Base-by-base conservation (phyloP, 164 flowering plant species). In the Nelumbo lutea region DNA sequence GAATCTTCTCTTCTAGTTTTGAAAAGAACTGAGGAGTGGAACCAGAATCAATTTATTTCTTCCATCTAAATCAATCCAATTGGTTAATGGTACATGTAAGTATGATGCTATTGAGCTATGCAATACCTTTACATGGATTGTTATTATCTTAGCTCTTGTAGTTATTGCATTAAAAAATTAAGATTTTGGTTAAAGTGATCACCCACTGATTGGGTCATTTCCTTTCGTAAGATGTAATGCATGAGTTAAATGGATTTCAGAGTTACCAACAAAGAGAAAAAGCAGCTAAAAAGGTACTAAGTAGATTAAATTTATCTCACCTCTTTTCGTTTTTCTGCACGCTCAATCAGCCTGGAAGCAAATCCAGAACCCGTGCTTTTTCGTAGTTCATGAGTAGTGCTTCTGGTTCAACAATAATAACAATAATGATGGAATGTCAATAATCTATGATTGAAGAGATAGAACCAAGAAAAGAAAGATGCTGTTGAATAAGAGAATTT, bases 321-420 rank as follows among this genome's bases (percentile, higher is more conserved):
- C 90, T 92, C 91, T 77, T 83, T 92, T 43, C 98, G 71, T 71
- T 82, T 92, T 66, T 88, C 96, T 69, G 95, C 98, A 64, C 98
- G 92, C 73, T 92, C 95, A 27, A 82, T 86, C 83, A 83, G 79
- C 76, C 95, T 85, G 79, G 79, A 93, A 70, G 88, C 61, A 79
- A 88, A 93, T 63, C 81, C 88, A 65, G 86, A 70, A 39, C 74
- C 74, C 70, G 80, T 82, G 77, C 61, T 79, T 74, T 81, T 85
- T 51, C 75, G 76, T 43, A 55, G 71, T 14, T 80, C 79, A 77
- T 78, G 75, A 43, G 88, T 83, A 52, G 76, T 70, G 75, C 77
- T 83, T 65, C 86, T 87, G 78, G 53, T 64, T 13, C 75, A 42
- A 40, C 9, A 1, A 64, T 62, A 13, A 65, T 53, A 48, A 4